Base-by-base conservation (phyloP, 495 filamentous ascomycete genomes). In the Xylaria intraflava region DNA sequence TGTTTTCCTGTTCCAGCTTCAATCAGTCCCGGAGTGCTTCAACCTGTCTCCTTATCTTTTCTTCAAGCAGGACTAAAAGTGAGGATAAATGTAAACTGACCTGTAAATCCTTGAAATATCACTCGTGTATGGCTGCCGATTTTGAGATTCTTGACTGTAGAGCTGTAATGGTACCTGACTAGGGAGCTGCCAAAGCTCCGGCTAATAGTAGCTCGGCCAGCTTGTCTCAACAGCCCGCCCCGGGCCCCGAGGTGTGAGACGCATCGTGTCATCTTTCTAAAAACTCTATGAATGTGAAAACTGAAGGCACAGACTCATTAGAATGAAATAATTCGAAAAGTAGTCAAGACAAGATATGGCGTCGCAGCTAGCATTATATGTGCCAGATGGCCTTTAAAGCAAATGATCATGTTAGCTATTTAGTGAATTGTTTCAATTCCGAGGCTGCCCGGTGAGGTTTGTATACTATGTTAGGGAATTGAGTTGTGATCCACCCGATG, bases 41-140 rank as follows among this genome's bases (percentile, higher is more conserved):
- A 35, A n/a, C n/a, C 31, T 35, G 7, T 12, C 12, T 35, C 14
- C 12, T 35, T 42, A 8, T 6, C 8, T 20, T 42, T 42, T 69
- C 20, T 5, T 24, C 2, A 11, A 6, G 19, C 20, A 43, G 3
- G 9, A 23, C 40, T 8, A 11, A 2, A 23, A 19, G 4, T 14
- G 8, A 38, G 2, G 4, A 17, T 17, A 38, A 29, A 9, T 9
- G 27, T 9, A 16, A 20, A 65, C 58, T 16, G 53, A 76, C 90
- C 90, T 23, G 90, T 95, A 67, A 94, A 95, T 0, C 90, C 90
- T 69, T 95, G 90, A 61, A 87, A 96, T 42, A 95, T 81, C 33
- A 96, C 88, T 11, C 80, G 74, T 0, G 90, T 96, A 66, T 90
- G 79, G 7, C 76, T 75, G 3, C 86, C 85, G 49, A 96, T 89